phyloP scores from a whole-genome alignment of 1,284 basidiomycete species.

The Trichosporon faecale region DNA sequence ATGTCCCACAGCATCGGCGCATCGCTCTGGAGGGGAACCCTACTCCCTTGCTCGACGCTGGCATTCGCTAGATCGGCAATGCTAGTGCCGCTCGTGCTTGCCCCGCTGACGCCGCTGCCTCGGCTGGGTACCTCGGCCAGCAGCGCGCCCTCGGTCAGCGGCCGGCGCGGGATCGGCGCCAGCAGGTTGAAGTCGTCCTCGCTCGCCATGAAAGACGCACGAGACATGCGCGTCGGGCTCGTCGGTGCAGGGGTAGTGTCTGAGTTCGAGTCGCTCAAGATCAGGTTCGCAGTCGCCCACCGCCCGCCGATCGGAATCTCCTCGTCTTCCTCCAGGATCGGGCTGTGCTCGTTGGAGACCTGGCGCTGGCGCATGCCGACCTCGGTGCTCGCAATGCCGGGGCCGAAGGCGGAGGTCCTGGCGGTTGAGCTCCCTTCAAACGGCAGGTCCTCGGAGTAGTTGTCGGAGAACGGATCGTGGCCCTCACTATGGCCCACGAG shows the following conservation, averaged over 20 bases:
- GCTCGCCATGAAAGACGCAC: constrained; percentile 2
- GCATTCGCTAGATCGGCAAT: constrained; percentile 7
- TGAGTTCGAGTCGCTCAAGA: background rate
- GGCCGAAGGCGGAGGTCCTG: background rate
- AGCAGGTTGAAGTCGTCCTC: constrained; percentile 7
- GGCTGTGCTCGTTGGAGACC: constrained; percentile 4
- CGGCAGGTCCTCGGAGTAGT: background rate
- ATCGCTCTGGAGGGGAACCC: background rate
- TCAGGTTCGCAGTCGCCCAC: background rate
- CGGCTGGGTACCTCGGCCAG: background rate
- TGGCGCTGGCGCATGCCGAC: constrained; percentile 2
- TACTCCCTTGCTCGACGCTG: constrained; percentile 1
- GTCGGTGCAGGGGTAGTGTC: background rate
- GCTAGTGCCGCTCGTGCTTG: constrained; percentile 10
- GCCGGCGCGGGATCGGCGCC: background rate
- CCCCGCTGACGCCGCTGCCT: background rate
- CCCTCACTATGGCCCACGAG: constrained; percentile 9
- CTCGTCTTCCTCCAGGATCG: constrained; percentile 2
- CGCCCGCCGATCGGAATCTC: background rate
- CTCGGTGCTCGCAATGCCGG: background rate
- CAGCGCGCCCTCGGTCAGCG: background rate
- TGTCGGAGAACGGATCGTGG: constrained; percentile 8
- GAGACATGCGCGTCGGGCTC: constrained; percentile 2
- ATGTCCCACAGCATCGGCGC: constrained; percentile 4
- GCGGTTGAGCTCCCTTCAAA: background rate